These are phyloP conservation scores for Pisolithus marmoratus DNA, from an alignment of 768 basidiomycete genomes.

Conservation along the genomic window DNA sequence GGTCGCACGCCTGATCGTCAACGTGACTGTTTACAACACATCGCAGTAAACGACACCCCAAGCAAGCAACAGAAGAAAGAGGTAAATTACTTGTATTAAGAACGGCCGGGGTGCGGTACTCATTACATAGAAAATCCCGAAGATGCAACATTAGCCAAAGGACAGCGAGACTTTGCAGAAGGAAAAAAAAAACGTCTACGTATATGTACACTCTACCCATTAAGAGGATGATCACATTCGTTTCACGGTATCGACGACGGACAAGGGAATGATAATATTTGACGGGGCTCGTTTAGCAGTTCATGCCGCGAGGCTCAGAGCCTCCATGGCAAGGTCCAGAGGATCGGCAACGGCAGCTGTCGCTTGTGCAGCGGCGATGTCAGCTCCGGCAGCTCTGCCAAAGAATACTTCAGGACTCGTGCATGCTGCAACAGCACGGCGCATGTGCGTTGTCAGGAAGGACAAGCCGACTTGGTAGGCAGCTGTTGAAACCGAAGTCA, in stretches of 20 bases:
- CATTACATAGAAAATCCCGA: no score
- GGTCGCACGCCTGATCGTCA: no score
- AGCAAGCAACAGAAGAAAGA: no score
- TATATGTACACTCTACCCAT: background rate
- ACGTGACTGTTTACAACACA: no score
- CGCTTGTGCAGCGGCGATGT: slow-evolving; percentile 29
- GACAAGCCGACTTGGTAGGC: slow-evolving; percentile 96
- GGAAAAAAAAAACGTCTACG: background rate
- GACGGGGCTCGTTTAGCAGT: background rate
- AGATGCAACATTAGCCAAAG: no score
- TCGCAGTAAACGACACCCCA: no score
- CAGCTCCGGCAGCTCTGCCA: slow-evolving; percentile 37
- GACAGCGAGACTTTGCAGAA: background rate
- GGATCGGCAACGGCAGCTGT: slow-evolving; percentile 44
- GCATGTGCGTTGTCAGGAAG: slow-evolving; percentile 90
- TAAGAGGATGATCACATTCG: background rate
- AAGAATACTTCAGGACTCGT: slow-evolving; percentile 92
- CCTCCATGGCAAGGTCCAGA: slow-evolving; percentile 61
- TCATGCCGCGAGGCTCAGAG: slow-evolving; percentile 28
- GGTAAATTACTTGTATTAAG: no score
- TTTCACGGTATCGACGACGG: background rate
- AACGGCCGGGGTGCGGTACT: no score
- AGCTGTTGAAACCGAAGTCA: slow-evolving; percentile 39
- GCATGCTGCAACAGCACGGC: slow-evolving; percentile 91
- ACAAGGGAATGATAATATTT: background rate